A percentile compares a stretch with the other conserved stretches of the same genome.
Conservation (phyloP, 1,139 yeast species). For the Petasospora rhodanensis region DNA sequence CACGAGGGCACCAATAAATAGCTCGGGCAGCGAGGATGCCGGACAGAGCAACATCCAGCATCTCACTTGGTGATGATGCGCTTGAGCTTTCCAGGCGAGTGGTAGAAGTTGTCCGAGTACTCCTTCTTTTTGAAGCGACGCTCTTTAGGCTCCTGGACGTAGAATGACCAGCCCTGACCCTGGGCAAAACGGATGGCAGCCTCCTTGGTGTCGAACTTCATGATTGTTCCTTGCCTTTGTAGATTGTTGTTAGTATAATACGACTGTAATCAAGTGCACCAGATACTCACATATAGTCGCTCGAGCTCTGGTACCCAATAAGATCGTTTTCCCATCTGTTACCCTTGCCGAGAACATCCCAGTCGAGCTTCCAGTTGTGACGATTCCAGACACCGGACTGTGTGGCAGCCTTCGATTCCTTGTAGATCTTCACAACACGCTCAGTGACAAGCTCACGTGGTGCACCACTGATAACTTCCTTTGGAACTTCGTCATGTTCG, state of each 20-base stretch:
- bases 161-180: slow-evolving; percentile 84
- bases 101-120: slow-evolving; percentile 68
- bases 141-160: slow-evolving; percentile 75
- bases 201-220: slow-evolving; percentile 72
- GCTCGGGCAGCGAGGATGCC: too few species aligned
- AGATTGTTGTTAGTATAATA: slow-evolving; percentile 4
- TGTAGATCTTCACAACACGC: slow-evolving; percentile 73
- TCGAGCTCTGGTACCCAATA: slow-evolving; percentile 79
- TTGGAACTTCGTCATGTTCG: slow-evolving; percentile 33
- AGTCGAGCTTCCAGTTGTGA: slow-evolving; percentile 73
- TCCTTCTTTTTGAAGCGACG: slow-evolving; percentile 74
- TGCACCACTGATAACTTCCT: slow-evolving; percentile 76
- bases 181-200: slow-evolving; percentile 77
- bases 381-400: slow-evolving; percentile 55
- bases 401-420: slow-evolving; percentile 77
- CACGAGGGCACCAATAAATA: neutral
- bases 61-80: slow-evolving; percentile 79
- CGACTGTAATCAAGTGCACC: too few species aligned
- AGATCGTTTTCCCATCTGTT: slow-evolving; percentile 89
- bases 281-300: slow-evolving; percentile 69
- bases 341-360: slow-evolving; percentile 76
- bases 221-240: slow-evolving; percentile 63
- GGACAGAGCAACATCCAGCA: too few species aligned
- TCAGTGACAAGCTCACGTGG: slow-evolving; percentile 59
- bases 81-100: slow-evolving; percentile 68